Evolutionary conservation across 495 filamentous ascomycete genomes (phyloP).

Genomic region (Penicillium pulvis): DNA sequence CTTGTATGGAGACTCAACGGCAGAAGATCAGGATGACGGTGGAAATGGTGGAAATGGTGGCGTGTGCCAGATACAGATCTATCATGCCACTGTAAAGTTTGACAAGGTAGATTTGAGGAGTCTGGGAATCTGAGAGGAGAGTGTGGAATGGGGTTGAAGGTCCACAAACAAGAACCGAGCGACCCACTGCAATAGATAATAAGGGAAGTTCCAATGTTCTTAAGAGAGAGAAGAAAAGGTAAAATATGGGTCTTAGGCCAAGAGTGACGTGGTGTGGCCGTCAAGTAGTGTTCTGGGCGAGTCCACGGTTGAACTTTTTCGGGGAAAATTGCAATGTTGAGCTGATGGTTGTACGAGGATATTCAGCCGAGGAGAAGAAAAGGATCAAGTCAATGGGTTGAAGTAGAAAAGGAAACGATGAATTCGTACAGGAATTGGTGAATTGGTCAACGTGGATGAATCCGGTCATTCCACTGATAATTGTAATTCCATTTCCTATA

Average conservation of each 20-base stretch:
- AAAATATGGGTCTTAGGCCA: conserved; percentile 14
- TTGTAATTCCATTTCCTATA: too few relatives aligned
- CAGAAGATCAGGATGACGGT: not conserved
- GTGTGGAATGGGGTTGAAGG: conserved; percentile 15
- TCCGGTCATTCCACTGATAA: too few relatives aligned
- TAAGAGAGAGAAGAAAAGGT: conserved; percentile 6
- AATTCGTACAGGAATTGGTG: not conserved
- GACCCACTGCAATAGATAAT: conserved; percentile 1
- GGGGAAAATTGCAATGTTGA: not conserved
- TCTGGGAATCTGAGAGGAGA: conserved; percentile 11
- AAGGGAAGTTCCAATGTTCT: not conserved
- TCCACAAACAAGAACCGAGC: conserved; percentile 5
- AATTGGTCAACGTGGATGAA: not conserved
- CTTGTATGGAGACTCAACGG: not conserved
- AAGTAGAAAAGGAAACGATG: not conserved
- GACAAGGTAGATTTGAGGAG: not conserved
- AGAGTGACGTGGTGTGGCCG: conserved; percentile 29
- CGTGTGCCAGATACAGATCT: not conserved
- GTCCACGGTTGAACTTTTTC: conserved; percentile 13
- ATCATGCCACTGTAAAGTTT: not conserved
- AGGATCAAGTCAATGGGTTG: not conserved
- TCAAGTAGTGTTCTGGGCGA: conserved; percentile 15
- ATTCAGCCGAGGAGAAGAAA: not conserved
- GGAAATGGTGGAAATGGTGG: not conserved
- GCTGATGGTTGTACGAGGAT: not conserved